A percentile compares a stretch with the other conserved stretches of the same genome.
These are phyloP conservation scores for Tuber brumale DNA, from an alignment of 495 filamentous ascomycete genomes.

Conservation along the genomic window DNA sequence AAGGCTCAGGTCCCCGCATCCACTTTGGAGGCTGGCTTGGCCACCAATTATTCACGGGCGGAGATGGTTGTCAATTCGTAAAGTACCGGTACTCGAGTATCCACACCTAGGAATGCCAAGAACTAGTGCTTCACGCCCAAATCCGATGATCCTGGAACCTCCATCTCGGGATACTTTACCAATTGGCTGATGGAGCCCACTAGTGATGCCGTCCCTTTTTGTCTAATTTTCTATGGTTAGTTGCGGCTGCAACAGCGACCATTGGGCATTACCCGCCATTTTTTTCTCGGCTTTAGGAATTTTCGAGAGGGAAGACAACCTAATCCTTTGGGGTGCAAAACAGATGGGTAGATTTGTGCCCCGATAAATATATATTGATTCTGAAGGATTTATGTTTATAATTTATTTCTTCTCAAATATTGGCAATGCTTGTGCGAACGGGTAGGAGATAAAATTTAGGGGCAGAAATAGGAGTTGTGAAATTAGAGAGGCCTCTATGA, in stretches of 20 bases:
- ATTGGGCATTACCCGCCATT: neutral
- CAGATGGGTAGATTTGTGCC: neutral
- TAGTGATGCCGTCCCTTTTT: neutral
- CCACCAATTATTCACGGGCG: neutral
- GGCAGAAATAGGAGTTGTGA: neutral
- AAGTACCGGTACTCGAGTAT: too few relatives aligned
- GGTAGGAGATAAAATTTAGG: neutral
- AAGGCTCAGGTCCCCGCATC: neutral
- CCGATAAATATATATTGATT: neutral
- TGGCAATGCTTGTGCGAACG: neutral
- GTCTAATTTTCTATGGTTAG: neutral
- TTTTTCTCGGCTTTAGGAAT: neutral
- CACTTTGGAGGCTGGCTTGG: neutral
- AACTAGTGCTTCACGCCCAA: neutral
- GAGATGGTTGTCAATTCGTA: neutral
- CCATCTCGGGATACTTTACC: too few relatives aligned
- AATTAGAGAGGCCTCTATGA: neutral
- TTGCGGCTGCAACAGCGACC: neutral
- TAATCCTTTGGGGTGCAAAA: neutral
- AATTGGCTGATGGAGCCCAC: too few relatives aligned
- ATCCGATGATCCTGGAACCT: too few relatives aligned
- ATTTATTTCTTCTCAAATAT: neutral
- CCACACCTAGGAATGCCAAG: neutral
- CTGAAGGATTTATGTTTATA: neutral
- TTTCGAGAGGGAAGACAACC: neutral